Evolutionary conservation across 2,329 filamentous ascomycete genomes (phyloP), one percentile per base, ranked within the genome.

Genomic region (Pseudogymnoascus sp.): DNA sequence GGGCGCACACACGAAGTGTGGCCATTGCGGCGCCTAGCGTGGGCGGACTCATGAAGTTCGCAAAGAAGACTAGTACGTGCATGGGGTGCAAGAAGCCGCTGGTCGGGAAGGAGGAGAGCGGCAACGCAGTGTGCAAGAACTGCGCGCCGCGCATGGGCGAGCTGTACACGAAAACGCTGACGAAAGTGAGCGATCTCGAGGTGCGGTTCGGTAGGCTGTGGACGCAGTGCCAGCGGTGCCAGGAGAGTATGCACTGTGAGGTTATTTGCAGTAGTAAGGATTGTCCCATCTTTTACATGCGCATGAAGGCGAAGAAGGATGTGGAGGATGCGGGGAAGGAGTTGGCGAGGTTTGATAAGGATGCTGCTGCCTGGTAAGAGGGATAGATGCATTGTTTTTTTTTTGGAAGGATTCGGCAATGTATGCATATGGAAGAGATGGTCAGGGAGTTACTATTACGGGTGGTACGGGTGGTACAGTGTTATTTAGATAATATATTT

Each of bases 301-400:
- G 95, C 4, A 99, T 99, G 95, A 99, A 99, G 82, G 93, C 93
- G 33, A 96, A 97, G 83, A 99, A 99, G 81, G 95, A 99, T 74
- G 87, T 97, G 40, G 93, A 97, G 76, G 95, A 99, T 78, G 88
- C 88, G 1, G 91, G 93, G 64, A 96, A 91, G 78, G 95, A 99
- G 75, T 76, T 99, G 71, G 84, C 84, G 69, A 81, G 95, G 70
- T 99, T 99, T 76, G 95, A 99, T 77, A 84, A 86, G 67, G 93
- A 96, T 76, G 84, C 86, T 70, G 87, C 89, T 63, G 84, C 90
- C 65, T 74, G 72, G 72, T 74, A 62, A 56, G 14, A 56, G 29
- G 50, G 16, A 56, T 56, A 33, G 1, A 10, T 19, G 29, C 29
- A 56, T 56, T 33, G 4, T 29, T 53, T 47, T 44, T 29, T 53